Evolutionary conservation across 306 rosid species (phyloP), one percentile per base, ranked within the genome.

Genomic region (Cucurbita pepo): DNA sequence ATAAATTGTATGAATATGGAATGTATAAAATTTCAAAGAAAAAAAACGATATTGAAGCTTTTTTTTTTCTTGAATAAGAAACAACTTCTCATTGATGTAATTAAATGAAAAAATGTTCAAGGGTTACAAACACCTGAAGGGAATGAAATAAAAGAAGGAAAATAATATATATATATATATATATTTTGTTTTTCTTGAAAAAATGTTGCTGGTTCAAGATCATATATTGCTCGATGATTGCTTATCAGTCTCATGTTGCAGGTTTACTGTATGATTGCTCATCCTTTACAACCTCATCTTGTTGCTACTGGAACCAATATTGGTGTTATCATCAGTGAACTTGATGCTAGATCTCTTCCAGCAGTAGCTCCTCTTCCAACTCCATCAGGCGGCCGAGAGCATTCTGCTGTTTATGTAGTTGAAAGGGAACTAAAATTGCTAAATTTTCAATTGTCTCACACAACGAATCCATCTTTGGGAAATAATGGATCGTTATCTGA

Each of bases 281-380:
- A 95, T 82, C 75, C 95, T 77, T 78, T 91, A 85, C 99, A 91
- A 78, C 96, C 99, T 56, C 99, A 95, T 82, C 89, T 95, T 78
- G 99, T 95, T 81, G 99, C 99, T 81, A 85, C 88, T 81, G 99
- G 99, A 80, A 89, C 97, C 88, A 95, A 91, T 80, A 83, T 89
- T 71, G 99, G 99, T 81, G 91, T 95, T 79, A 87, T 95, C 43
- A 83, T 95, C 80, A 83, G 97, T 22, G 99, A 95, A 83, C 90
- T 95, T 88, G 99, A 95, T 80, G 57, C 99, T 56, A 89, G 88
- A 85, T 95, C 99, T 77, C 97, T 95, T 79, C 99, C 99, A 65
- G 89, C 99, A 70, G 91, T 89, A 19, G 96, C 97, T 79, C 86
- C 97, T 54, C 83, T 95, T 53, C 97, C 85, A 56, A 86, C 99